Evolutionary conservation across 441 rosid species (phyloP), one percentile per base, ranked within the genome.

Genomic region (Arabidopsis lyrata): DNA sequence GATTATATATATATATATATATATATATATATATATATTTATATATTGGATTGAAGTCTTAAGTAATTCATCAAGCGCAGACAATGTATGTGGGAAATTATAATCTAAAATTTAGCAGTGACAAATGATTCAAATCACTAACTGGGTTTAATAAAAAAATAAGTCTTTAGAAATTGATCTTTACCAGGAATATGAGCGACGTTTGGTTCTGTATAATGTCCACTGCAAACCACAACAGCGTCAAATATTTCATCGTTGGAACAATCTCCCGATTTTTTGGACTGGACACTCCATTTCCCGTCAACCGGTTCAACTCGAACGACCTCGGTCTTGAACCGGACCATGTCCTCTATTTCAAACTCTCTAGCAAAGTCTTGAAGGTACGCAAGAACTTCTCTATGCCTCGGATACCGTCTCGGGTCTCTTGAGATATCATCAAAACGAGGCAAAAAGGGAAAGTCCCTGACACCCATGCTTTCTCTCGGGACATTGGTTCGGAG

Each of bases 221-320:
- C 98, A 69, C 76, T 85, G 52, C 97, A 90, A 20, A 89, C 88
- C 27, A 89, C 92, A 48, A 90, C 92, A 47, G 93, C 92, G 78
- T 89, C 98, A 54, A 78, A 89, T 24, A 82, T 75, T 77, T 89
- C 97, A 14, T 88, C 87, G 11, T 45, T 11, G 31, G 29, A 49
- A 31, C 24, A 5, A 11, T 35, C 56, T 0, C 59, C 29, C 15
- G 61, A 5, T 39, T 14, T 79, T 32, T 49, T 84, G 9, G 78
- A 82, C 63, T 14, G 79, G 48, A 87, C 86, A 62, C 14, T 82
- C 97, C 98, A 88, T 67, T 82, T 83, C 6, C 64, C 73, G 1
- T 67, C 72, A 29, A 58, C 75, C 49, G 75, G 70, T 29, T 76
- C 70, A 9, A 81, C 89, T 35, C 71, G 64, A 20, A 84, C 71